Evolutionary conservation across 1,284 basidiomycete genomes (phyloP).

Genomic region (Cryptococcus maquisensis): DNA sequence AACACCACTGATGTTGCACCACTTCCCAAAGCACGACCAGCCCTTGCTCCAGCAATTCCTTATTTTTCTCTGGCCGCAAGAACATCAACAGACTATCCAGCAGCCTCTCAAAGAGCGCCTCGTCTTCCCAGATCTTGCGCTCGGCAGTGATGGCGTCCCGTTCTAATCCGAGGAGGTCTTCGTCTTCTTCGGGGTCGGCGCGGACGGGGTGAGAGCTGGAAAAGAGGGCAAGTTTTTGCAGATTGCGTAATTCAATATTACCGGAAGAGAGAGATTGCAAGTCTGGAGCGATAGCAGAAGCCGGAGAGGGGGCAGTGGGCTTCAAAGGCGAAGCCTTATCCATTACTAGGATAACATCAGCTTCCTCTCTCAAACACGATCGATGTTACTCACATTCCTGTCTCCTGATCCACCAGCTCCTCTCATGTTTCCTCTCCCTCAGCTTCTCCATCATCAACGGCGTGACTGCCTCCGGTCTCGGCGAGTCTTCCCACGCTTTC

Average conservation of each 20-base stretch:
- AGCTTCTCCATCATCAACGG: constrained; percentile 32
- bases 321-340: constrained; percentile 27
- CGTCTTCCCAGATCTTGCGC: constrained; percentile 23
- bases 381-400: constrained; percentile 25
- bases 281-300: constrained; percentile 17
- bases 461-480: constrained; percentile 26
- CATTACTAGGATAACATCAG: constrained; percentile 16
- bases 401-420: constrained; percentile 40
- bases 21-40: constrained; percentile 42
- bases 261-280: constrained; percentile 20
- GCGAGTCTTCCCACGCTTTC: constrained; percentile 40
- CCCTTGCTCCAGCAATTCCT: constrained; percentile 30
- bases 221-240: constrained; percentile 36
- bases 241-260: constrained; percentile 15
- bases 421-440: constrained; percentile 32
- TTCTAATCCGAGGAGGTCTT: constrained; percentile 3
- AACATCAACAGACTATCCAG: constrained; percentile 28
- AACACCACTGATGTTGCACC: constrained; percentile 40
- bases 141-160: constrained; percentile 17
- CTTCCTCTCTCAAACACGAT: not conserved
- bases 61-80: constrained; percentile 20
- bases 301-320: constrained; percentile 1
- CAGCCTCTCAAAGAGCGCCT: constrained; percentile 26
- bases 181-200: constrained; percentile 1
- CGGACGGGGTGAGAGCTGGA: constrained; percentile 21